Conservation (phyloP, 2,329 filamentous ascomycete genomes). For the Claviceps spartinae region DNA sequence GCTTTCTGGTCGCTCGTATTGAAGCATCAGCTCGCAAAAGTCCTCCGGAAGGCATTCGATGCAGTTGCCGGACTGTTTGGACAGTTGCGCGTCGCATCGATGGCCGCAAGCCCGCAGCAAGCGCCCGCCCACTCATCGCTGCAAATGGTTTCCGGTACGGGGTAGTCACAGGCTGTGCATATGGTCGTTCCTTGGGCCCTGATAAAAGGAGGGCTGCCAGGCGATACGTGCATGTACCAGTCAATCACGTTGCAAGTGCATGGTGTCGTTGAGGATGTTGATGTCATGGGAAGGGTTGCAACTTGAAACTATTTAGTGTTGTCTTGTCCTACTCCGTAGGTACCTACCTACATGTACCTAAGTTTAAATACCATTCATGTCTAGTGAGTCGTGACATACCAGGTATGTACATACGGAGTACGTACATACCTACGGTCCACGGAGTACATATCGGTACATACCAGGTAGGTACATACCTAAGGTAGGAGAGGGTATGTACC, state of each 20-base stretch:
- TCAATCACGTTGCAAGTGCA: not conserved
- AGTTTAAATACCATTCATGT: too few species aligned
- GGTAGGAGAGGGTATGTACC: too few species aligned
- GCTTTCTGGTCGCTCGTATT: slow-evolving; percentile 45
- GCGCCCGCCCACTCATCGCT: slow-evolving; percentile 25
- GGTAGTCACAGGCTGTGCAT: not conserved
- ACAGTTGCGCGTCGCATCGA: slow-evolving; percentile 47
- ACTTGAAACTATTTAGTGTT: not conserved
- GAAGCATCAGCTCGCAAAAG: slow-evolving; percentile 53
- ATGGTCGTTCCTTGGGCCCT: not conserved
- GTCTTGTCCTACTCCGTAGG: too few species aligned
- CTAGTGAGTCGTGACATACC: too few species aligned
- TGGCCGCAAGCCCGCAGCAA: slow-evolving; percentile 59
- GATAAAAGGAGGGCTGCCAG: not conserved
- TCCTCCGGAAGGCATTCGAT: slow-evolving; percentile 54
- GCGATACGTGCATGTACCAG: not conserved
- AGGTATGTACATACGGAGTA: too few species aligned
- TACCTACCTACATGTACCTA: too few species aligned
- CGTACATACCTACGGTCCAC: too few species aligned
- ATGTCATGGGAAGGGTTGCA: not conserved
- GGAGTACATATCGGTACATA: too few species aligned
- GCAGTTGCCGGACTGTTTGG: slow-evolving; percentile 47
- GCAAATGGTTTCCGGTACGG: not conserved
- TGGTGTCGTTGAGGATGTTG: not conserved
- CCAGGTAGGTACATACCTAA: too few species aligned